Conservation (phyloP, 2,329 filamentous ascomycete species). For the Zasmidium angulare region DNA sequence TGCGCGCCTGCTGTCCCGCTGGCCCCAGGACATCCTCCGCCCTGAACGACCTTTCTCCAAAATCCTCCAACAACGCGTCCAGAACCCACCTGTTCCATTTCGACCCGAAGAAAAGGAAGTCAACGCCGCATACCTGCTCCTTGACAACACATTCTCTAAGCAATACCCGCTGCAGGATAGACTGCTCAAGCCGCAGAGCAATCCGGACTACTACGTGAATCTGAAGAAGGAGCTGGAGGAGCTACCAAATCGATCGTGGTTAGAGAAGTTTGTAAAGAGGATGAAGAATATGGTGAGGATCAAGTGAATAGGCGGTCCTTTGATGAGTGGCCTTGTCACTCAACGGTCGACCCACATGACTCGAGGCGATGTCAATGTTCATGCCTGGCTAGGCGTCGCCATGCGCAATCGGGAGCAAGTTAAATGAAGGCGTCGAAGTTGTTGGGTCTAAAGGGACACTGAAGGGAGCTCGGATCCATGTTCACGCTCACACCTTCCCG, state of each 20-base stretch:
- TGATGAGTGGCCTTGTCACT: neutral
- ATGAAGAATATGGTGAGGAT: constrained; percentile 51
- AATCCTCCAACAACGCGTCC: constrained; percentile 44
- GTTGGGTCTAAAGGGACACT: no score
- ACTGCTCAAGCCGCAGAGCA: constrained; percentile 51
- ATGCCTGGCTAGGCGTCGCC: no score
- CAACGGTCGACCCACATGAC: neutral
- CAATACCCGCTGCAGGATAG: constrained; percentile 49
- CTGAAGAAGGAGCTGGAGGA: constrained; percentile 55
- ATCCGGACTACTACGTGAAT: constrained; percentile 53
- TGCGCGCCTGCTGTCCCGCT: constrained; percentile 49
- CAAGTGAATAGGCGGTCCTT: constrained; percentile 28
- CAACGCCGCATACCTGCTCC: constrained; percentile 60
- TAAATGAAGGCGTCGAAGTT: no score
- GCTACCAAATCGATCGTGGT: constrained; percentile 51
- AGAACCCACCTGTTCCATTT: constrained; percentile 28
- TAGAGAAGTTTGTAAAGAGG: constrained; percentile 46
- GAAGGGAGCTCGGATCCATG: no score
- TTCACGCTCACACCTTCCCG: no score
- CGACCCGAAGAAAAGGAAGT: constrained; percentile 46
- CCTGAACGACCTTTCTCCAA: constrained; percentile 47
- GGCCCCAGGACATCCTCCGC: constrained; percentile 52
- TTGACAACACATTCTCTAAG: constrained; percentile 58
- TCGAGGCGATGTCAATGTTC: neutral
- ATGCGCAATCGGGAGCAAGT: no score